A percentile compares a stretch with the other conserved stretches of the same genome.
These are phyloP conservation scores for Sclerotinia nivalis DNA, from an alignment of 2,329 filamentous ascomycete species.

Conservation along the genomic window DNA sequence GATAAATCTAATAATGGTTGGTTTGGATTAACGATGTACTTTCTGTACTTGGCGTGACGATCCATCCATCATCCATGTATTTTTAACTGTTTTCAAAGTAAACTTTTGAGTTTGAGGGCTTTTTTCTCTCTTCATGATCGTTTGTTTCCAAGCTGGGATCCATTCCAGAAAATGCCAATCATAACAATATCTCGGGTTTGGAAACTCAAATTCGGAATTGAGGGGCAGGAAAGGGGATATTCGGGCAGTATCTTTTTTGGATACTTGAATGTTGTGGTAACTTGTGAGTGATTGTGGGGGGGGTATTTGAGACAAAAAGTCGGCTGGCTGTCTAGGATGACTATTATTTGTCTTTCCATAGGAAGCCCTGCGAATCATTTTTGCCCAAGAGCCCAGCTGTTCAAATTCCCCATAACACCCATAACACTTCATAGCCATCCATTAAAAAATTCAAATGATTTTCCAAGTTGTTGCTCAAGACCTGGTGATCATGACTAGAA, in stretches of 20 bases:
- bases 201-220: conserved; percentile 10
- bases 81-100: neutral
- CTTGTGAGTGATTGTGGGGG: conserved; percentile 6
- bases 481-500: conserved; percentile 3
- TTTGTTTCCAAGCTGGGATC: neutral
- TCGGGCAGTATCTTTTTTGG: neutral
- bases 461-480: conserved; percentile 6
- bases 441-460: neutral
- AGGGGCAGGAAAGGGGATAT: conserved; percentile 5
- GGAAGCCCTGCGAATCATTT: conserved; percentile 7
- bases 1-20: conserved; percentile 7
- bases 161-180: neutral
- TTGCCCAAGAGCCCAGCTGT: conserved; percentile 12
- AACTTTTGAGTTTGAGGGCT: conserved; percentile 2
- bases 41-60: neutral
- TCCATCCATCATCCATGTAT: neutral
- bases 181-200: neutral
- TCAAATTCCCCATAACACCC: conserved; percentile 1
- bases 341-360: conserved; percentile 2
- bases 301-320: conserved; percentile 3
- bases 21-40: neutral
- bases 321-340: neutral
- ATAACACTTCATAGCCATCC: neutral
- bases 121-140: neutral
- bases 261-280: neutral